Conservation (phyloP, 148 eudicot species). For the Fagopyrum tataricum region DNA sequence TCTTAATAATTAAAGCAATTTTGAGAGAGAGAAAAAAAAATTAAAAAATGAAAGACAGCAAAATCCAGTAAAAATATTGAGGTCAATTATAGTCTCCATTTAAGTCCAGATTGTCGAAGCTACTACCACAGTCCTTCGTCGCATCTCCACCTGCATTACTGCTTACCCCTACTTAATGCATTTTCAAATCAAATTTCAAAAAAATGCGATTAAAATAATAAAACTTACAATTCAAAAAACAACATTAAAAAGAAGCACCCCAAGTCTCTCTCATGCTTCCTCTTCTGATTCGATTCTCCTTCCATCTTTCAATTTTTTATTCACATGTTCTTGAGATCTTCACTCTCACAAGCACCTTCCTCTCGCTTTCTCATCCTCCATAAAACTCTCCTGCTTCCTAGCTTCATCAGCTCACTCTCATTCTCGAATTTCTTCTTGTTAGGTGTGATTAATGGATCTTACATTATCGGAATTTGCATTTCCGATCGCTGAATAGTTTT, state of each 20-base stretch:
- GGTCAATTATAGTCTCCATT: conserved; percentile 5
- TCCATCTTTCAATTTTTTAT: background rate
- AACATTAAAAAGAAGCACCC: background rate
- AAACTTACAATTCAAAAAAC: conserved; percentile 3
- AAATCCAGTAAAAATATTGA: background rate
- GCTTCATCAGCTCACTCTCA: background rate
- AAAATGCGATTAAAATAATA: background rate
- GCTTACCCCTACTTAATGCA: background rate
- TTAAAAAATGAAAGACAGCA: background rate
- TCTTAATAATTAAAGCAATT: too few relatives aligned
- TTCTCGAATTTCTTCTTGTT: background rate
- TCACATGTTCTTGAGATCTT: conserved; percentile 51
- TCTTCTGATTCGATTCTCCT: conserved; percentile 1
- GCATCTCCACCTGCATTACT: background rate
- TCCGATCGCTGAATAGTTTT: too few relatives aligned
- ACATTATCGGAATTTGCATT: too few relatives aligned
- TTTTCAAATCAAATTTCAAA: background rate
- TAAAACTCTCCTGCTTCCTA: background rate
- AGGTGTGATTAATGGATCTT: too few relatives aligned
- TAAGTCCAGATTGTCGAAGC: background rate
- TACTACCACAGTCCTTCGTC: background rate
- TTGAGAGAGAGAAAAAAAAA: background rate
- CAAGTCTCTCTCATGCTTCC: background rate
- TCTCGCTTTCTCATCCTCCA: conserved; percentile 15
- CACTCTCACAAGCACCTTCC: conserved; percentile 51